Percentiles rank a stretch among this genome's conserved stretches.
Evolutionary conservation across 225 moss, liverwort and hornwort genomes (phyloP).

Genomic region (Rhytidiadelphus loreus): DNA sequence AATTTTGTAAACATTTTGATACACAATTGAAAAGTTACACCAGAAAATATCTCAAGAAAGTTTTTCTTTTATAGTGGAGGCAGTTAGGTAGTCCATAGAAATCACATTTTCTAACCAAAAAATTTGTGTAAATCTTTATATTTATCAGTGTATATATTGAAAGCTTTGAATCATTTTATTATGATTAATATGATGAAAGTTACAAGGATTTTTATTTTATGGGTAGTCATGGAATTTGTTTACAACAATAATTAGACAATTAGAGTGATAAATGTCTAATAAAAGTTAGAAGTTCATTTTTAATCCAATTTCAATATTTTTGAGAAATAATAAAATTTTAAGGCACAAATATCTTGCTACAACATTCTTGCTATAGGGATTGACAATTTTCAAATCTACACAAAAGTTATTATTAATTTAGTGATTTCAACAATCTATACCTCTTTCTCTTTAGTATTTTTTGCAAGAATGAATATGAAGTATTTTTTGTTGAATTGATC

Average conservation of each 20-base stretch:
- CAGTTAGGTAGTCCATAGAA: fast-evolving
- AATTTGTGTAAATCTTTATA: background rate
- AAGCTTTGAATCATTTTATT: background rate
- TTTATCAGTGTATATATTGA: background rate
- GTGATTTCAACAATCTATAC: background rate
- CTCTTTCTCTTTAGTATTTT: background rate
- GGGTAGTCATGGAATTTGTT: no score
- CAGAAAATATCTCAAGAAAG: no score
- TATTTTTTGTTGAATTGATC: background rate
- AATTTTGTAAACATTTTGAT: background rate
- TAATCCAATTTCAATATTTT: no score
- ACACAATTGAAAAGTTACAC: background rate
- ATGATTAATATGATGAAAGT: background rate
- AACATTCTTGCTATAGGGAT: no score
- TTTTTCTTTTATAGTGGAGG: no score
- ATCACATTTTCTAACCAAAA: no score
- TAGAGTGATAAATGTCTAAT: no score
- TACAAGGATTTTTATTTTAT: background rate
- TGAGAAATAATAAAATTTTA: no score
- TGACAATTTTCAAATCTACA: background rate
- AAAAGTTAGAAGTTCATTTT: no score
- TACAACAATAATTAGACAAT: no score
- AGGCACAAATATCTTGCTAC: no score
- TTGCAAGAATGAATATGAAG: background rate
- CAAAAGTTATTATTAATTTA: background rate